A percentile compares a stretch with the other conserved stretches of the same genome.
Evolutionary conservation across 2,329 filamentous ascomycete species (phyloP).

Genomic region (Biscogniauxia mediterranea): DNA sequence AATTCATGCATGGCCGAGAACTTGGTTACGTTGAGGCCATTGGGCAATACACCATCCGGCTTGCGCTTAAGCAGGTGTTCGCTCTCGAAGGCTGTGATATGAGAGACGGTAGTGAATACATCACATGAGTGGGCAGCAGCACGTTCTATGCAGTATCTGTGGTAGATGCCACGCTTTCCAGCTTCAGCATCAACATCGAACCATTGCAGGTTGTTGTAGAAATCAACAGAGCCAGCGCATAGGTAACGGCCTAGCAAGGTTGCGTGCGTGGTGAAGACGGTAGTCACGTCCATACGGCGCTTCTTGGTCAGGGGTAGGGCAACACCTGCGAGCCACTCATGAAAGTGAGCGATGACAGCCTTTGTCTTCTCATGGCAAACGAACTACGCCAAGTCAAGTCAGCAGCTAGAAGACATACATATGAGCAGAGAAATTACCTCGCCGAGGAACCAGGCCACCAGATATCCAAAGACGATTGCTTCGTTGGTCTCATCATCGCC

Average conservation of each 20-base stretch:
- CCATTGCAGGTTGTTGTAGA: conserved; percentile 97
- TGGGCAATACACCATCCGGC: conserved; percentile 92
- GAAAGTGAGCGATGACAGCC: conserved; percentile 96
- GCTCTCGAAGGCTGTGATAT: conserved; percentile 97
- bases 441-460: conserved; percentile 97
- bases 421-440: conserved; percentile 61
- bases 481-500: conserved; percentile 95
- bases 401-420: conserved; percentile 10
- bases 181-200: conserved; percentile 97
- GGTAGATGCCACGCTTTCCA: conserved; percentile 97
- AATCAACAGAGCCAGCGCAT: conserved; percentile 95
- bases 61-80: conserved; percentile 97
- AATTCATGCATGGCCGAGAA: conserved; percentile 99
- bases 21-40: conserved; percentile 97
- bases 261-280: conserved; percentile 97
- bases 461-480: conserved; percentile 93
- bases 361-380: conserved; percentile 88
- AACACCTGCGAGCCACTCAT: conserved; percentile 97
- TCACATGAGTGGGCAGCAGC: conserved; percentile 88
- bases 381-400: conserved; percentile 56
- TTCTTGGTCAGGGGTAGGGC: conserved; percentile 89
- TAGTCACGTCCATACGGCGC: conserved; percentile 92
- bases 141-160: conserved; percentile 96
- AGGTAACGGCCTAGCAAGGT: conserved; percentile 94
- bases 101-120: conserved; percentile 97